Conservation (phyloP, 2,329 filamentous ascomycete species). For the Aspergillus brunneoviolaceus region DNA sequence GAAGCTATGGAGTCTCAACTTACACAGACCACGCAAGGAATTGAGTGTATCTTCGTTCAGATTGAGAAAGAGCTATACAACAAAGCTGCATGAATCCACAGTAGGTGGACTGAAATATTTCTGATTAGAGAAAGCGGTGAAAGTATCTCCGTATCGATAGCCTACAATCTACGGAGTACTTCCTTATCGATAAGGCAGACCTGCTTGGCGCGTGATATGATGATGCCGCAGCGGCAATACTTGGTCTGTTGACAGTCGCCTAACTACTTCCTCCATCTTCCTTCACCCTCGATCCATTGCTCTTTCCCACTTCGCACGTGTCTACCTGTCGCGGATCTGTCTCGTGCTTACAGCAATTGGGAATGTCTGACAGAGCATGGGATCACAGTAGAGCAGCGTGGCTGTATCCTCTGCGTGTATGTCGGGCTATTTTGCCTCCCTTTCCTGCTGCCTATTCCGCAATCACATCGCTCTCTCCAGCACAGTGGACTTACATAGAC, state of each 20-base stretch:
- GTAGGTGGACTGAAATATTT: too few species aligned
- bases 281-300: not conserved
- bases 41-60: too few species aligned
- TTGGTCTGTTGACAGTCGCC: not conserved
- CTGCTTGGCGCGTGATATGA: not conserved
- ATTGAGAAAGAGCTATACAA: too few species aligned
- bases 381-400: constrained; percentile 41
- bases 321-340: too few species aligned
- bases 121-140: too few species aligned
- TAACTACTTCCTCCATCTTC: not conserved
- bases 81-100: too few species aligned
- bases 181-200: not conserved
- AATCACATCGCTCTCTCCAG: not conserved
- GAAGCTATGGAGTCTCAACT: too few species aligned
- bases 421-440: constrained; percentile 14
- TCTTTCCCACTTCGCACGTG: not conserved
- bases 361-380: constrained; percentile 15
- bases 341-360: not conserved
- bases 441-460: constrained; percentile 5
- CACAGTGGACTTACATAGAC: not conserved
- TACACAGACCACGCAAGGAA: too few species aligned
- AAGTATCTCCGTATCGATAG: too few species aligned
- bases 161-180: not conserved
- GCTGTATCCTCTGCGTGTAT: constrained; percentile 51
- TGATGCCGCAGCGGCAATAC: not conserved